Base-by-base conservation (phyloP, 1,284 basidiomycete species). In the Calocybe gambosa region DNA sequence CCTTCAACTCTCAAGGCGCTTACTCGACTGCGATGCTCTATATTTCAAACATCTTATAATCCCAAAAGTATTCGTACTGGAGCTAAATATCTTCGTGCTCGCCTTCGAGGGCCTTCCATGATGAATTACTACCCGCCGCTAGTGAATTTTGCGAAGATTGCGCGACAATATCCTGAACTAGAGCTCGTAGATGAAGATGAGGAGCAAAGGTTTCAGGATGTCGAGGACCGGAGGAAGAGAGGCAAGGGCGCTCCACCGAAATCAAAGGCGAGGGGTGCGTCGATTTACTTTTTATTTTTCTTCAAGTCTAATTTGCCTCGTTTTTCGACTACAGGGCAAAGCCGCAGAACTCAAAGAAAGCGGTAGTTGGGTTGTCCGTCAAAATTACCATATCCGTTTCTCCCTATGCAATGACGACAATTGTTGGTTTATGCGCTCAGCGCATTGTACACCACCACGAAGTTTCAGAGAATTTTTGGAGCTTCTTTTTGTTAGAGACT, bases 31-130 rank as follows among this genome's bases (percentile, higher is more conserved):
- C 81, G 82, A 44, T 83, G 79, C 60, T 62, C 73, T 21, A 79
- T 95, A 46, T 94, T 94, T 62, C 79, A 90, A 62, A 93, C 89
- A 4, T 74, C 84, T 2, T 90, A 85, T 65, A 94, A 93, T 65
- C 89, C 89, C 0, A 75, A 74, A 3, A 80, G 79, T 35, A 62
- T 78, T 5, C 82, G 91, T 20, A 91, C 86, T 0, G 91, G 91
- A 26, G 82, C 87, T 16, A 93, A 93, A 66, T 89, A 93, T 69
- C 78, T 93, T 40, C 80, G 83, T 33, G 71, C 75, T 21, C 75
- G 82, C 5, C 75, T 93, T 28, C 77, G 80, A 1, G 90, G 90
- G 0, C 88, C 88, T 0, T 74, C 84, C 39, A 85, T 93, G 78
- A 62, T 83, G 54, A 68, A 75, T 13, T 94, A 93, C 70, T 90